These are phyloP conservation scores for Myriosclerotinia scirpicola DNA, from an alignment of 2,329 filamentous ascomycete species.

Conservation along the genomic window DNA sequence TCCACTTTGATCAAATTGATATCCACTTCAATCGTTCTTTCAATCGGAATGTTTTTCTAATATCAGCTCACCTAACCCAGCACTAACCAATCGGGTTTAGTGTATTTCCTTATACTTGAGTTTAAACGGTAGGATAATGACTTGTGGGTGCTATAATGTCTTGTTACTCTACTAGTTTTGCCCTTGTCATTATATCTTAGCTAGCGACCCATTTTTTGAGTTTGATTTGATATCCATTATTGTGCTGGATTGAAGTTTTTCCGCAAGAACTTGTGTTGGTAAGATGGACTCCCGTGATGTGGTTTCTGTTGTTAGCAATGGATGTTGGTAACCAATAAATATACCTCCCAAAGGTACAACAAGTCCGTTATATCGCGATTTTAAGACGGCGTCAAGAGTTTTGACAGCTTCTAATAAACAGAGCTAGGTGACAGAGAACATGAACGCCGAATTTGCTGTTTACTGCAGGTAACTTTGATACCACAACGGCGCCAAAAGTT, in stretches of 20 bases:
- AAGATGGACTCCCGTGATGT: not conserved
- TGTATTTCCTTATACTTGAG: no score
- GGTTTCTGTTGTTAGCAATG: not conserved
- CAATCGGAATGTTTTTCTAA: no score
- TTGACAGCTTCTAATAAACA: not conserved
- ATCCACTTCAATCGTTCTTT: no score
- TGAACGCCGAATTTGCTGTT: not conserved
- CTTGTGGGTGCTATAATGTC: slow-evolving; percentile 3
- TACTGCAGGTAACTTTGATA: not conserved
- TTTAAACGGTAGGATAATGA: not conserved
- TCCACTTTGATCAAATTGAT: no score
- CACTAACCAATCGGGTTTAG: no score
- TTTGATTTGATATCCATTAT: not conserved
- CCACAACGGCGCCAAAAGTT: not conserved
- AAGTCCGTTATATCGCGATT: not conserved
- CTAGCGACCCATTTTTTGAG: not conserved
- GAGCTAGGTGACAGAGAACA: not conserved
- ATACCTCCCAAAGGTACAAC: not conserved
- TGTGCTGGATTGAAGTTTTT: slow-evolving; percentile 1
- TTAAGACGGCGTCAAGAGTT: not conserved
- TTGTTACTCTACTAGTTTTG: slow-evolving; percentile 3
- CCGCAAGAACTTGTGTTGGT: not conserved
- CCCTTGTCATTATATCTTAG: not conserved
- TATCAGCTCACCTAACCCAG: no score
- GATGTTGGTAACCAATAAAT: not conserved